Percentiles rank a stretch among this genome's conserved stretches.
Conservation (phyloP, 1,139 yeast genomes). For the Meyerozyma athensensis region DNA sequence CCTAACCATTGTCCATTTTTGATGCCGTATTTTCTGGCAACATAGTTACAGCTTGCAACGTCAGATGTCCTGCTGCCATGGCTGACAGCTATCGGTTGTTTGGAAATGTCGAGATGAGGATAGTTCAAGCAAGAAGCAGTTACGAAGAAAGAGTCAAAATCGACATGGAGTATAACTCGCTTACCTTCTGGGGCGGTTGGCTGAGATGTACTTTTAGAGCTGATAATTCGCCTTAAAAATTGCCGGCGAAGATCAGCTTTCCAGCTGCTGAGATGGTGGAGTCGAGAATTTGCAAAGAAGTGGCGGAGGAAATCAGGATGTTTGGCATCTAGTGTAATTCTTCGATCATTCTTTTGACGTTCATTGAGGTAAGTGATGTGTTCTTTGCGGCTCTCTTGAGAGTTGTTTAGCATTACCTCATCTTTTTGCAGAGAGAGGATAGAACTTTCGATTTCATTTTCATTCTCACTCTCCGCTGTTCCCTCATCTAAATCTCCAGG, state of each 20-base stretch:
- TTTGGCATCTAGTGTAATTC: conserved; percentile 49
- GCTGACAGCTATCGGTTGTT: conserved; percentile 75
- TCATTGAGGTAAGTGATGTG: conserved; percentile 5
- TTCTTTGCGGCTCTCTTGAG: background rate
- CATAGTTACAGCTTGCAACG: conserved; percentile 89
- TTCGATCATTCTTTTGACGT: conserved; percentile 7
- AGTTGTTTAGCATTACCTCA: conserved; percentile 8
- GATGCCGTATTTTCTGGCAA: conserved; percentile 70
- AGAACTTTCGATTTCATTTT: conserved; percentile 4
- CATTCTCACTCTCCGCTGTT: conserved; percentile 7
- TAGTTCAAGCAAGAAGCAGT: conserved; percentile 66
- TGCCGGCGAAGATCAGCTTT: conserved; percentile 67
- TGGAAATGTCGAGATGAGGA: conserved; percentile 52
- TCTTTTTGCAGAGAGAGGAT: conserved; percentile 14
- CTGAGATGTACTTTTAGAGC: conserved; percentile 9
- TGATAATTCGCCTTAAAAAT: conserved; percentile 44
- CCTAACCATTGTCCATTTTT: conserved; percentile 88
- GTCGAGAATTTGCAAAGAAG: conserved; percentile 75
- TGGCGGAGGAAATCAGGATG: conserved; percentile 70
- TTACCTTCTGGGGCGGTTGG: conserved; percentile 3
- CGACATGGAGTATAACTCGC: conserved; percentile 65
- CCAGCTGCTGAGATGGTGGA: conserved; percentile 88
- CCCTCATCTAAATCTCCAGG: conserved; percentile 9
- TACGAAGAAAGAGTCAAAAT: conserved; percentile 92
- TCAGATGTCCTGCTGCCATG: conserved; percentile 73